A percentile compares a stretch with the other conserved stretches of the same genome.
Evolutionary conservation across 1,284 basidiomycete species (phyloP).

Genomic region (Apiotrichum gracile): DNA sequence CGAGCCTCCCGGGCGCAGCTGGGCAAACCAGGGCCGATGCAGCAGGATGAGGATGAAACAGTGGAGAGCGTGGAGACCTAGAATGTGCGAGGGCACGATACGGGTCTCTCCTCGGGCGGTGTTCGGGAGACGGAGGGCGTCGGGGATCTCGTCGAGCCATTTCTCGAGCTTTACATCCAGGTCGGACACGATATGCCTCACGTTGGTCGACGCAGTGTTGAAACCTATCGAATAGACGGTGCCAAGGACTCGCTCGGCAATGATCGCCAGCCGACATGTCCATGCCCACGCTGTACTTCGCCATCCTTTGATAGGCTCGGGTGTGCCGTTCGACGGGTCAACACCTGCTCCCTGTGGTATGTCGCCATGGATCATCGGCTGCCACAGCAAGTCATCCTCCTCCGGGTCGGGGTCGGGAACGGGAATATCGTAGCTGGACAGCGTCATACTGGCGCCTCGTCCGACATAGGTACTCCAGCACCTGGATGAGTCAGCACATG

Average conservation of each 20-base stretch:
- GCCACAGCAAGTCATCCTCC: constrained; percentile 18
- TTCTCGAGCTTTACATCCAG: constrained; percentile 12
- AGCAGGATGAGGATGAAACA: constrained; percentile 24
- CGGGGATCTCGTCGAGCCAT: constrained; percentile 20
- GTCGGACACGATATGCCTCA: constrained; percentile 12
- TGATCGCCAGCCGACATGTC: constrained; percentile 17
- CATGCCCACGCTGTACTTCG: constrained; percentile 19
- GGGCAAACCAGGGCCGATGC: constrained; percentile 22
- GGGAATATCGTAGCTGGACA: constrained; percentile 20
- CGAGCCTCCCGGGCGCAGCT: not conserved
- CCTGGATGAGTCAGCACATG: not conserved
- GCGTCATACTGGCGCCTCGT: constrained; percentile 14
- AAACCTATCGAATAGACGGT: constrained; percentile 16
- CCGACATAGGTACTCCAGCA: constrained; percentile 32
- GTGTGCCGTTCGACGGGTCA: not conserved
- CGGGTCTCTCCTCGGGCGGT: not conserved
- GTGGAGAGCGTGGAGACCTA: constrained; percentile 23
- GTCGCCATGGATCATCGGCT: constrained; percentile 12
- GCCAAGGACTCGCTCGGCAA: constrained; percentile 19
- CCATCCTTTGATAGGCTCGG: constrained; percentile 17
- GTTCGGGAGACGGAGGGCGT: constrained; percentile 8
- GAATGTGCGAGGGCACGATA: constrained; percentile 19
- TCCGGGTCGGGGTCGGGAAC: constrained; percentile 11
- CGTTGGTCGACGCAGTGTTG: constrained; percentile 9
- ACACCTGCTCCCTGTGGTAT: too few species aligned